Percentiles rank a stretch among this genome's conserved stretches.
These are phyloP conservation scores for Mycena amicta DNA, from an alignment of 768 basidiomycete genomes.

Conservation along the genomic window DNA sequence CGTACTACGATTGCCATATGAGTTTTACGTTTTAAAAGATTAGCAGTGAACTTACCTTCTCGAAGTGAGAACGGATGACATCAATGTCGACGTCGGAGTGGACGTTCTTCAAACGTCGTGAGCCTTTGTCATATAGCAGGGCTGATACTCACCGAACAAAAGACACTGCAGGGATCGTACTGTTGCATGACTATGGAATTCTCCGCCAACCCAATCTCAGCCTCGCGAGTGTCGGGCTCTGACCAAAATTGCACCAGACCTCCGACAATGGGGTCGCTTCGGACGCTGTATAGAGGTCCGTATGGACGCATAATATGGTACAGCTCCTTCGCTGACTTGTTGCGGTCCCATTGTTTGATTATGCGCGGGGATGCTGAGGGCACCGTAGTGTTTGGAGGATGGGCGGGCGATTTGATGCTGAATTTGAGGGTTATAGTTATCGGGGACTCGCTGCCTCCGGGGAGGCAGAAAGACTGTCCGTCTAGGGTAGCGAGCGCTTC, in stretches of 20 bases:
- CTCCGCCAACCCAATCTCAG: not conserved
- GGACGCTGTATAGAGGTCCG: not conserved
- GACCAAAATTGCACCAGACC: not conserved
- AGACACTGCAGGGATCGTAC: not conserved
- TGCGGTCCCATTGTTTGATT: not conserved
- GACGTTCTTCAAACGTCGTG: not conserved
- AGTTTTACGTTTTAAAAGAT: not conserved
- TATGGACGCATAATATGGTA: not conserved
- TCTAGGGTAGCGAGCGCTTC: not conserved
- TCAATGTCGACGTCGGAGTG: not conserved
- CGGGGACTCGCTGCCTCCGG: not conserved
- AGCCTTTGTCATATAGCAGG: not conserved
- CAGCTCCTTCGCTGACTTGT: not conserved
- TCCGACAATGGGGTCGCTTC: not conserved
- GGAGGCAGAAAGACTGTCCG: not conserved
- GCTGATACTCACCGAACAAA: not conserved
- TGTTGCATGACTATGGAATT: not conserved
- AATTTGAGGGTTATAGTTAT: not conserved
- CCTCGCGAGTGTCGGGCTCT: not conserved
- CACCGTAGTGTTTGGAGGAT: not conserved
- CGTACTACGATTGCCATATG: not conserved
- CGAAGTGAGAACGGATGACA: not conserved
- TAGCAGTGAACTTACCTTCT: not conserved
- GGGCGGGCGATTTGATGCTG: not conserved
- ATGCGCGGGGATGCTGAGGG: not conserved